phyloP scores from a whole-genome alignment of 2,329 filamentous ascomycete species.

The Fusarium buxicola region DNA sequence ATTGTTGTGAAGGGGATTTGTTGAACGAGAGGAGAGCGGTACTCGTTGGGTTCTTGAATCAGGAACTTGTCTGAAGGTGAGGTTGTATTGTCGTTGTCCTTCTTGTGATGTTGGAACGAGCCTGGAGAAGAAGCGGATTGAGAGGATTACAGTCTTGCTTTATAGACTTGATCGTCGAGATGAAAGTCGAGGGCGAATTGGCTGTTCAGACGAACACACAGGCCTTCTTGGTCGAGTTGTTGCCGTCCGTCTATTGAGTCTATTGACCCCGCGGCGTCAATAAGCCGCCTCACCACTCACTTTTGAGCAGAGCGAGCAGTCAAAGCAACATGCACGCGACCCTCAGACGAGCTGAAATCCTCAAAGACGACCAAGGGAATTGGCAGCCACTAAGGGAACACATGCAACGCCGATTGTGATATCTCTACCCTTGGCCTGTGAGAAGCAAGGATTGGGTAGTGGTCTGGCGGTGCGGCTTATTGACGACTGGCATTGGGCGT shows the following conservation, averaged over 20 bases:
- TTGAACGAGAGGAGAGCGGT: conserved; percentile 20
- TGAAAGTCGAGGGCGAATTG: neutral
- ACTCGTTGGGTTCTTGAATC: conserved; percentile 34
- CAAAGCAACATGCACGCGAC: conserved; percentile 8
- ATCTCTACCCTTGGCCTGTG: conserved; percentile 10
- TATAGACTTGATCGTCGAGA: conserved; percentile 31
- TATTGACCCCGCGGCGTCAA: conserved; percentile 34
- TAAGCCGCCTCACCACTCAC: conserved; percentile 25
- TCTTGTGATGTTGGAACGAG: conserved; percentile 41
- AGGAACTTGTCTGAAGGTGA: conserved; percentile 29
- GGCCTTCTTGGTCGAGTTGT: conserved; percentile 4
- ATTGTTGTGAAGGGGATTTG: conserved; percentile 12
- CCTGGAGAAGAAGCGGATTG: conserved; percentile 32
- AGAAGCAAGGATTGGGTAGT: neutral
- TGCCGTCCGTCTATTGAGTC: conserved; percentile 30
- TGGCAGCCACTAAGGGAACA: conserved; percentile 2
- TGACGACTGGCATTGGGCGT: conserved; percentile 8
- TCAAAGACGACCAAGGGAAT: conserved; percentile 16
- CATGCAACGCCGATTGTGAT: neutral
- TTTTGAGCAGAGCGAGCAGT: conserved; percentile 8
- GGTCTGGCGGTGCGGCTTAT: conserved; percentile 21
- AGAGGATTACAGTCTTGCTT: conserved; percentile 18
- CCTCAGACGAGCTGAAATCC: neutral
- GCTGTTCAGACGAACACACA: conserved; percentile 6
- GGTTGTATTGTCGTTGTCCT: conserved; percentile 33